phyloP scores from a whole-genome alignment of 2,329 filamentous ascomycete species.

The Clarireedia homoeocarpa region DNA sequence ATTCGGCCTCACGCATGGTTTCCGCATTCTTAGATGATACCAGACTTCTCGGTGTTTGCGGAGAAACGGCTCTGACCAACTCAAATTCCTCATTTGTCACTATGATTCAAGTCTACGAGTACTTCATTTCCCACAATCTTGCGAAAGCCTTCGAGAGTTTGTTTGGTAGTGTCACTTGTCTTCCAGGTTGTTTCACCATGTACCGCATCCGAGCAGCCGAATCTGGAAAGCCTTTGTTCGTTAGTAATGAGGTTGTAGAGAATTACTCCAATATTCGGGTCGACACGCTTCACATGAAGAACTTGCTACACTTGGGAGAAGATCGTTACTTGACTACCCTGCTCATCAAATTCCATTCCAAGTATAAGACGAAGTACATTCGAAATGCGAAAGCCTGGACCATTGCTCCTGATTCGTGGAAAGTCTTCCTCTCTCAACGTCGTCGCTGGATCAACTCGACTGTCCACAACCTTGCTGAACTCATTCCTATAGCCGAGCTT shows the following conservation, averaged over 20 bases:
- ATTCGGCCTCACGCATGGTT: slow-evolving; percentile 88
- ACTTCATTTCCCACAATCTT: slow-evolving; percentile 97
- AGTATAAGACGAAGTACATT: slow-evolving; percentile 98
- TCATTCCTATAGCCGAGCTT: slow-evolving; percentile 86
- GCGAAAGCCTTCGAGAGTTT: slow-evolving; percentile 95
- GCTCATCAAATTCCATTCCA: slow-evolving; percentile 81
- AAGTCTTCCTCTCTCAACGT: slow-evolving; percentile 93
- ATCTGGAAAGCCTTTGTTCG: slow-evolving; percentile 90
- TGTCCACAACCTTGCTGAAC: slow-evolving; percentile 92
- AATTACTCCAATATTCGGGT: slow-evolving; percentile 88
- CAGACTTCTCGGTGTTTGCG: slow-evolving; percentile 85
- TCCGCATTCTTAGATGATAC: slow-evolving; percentile 87
- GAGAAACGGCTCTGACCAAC: slow-evolving; percentile 89
- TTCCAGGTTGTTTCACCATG: slow-evolving; percentile 99
- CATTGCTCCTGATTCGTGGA: slow-evolving; percentile 89
- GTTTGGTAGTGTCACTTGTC: slow-evolving; percentile 93
- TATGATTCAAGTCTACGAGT: slow-evolving; percentile 99
- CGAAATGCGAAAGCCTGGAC: slow-evolving; percentile 91
- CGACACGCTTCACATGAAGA: slow-evolving; percentile 98
- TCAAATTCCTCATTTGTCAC: slow-evolving; percentile 89
- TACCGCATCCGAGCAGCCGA: slow-evolving; percentile 93
- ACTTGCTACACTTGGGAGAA: slow-evolving; percentile 89
- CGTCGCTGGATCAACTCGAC: slow-evolving; percentile 99
- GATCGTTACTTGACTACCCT: slow-evolving; percentile 96
- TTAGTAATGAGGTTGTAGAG: slow-evolving; percentile 85